Evolutionary conservation across 345 rosid species (phyloP).

Genomic region (Bruguiera sexangula): DNA sequence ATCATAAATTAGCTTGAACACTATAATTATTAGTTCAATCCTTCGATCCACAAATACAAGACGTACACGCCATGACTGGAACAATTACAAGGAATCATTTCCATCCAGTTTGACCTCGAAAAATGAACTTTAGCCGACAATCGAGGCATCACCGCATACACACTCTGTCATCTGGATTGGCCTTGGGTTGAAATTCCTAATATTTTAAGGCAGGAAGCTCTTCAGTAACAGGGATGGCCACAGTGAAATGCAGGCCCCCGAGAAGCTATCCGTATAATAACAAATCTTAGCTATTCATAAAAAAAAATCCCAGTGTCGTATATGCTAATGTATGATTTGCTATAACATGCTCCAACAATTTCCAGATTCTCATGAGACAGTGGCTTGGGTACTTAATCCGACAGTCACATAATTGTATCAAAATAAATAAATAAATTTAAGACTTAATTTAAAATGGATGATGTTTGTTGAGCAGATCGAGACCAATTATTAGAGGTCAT

Average conservation of each 20-base stretch:
- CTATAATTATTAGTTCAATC: not conserved
- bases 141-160: no score
- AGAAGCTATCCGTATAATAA: no score
- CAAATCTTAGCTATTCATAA: no score
- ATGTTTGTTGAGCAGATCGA: not conserved
- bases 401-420: slow-evolving; percentile 14
- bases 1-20: not conserved
- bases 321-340: not conserved
- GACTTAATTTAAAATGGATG: slow-evolving; percentile 22
- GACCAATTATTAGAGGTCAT: slow-evolving; percentile 7
- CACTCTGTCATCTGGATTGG: not conserved
- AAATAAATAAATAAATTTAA: slow-evolving; percentile 8
- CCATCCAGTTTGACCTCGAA: not conserved
- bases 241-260: no score
- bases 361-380: slow-evolving; percentile 27
- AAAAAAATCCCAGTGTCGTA: not conserved
- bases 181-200: not conserved
- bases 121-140: not conserved
- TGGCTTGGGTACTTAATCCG: slow-evolving; percentile 28
- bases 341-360: not conserved
- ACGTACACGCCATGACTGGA: not conserved
- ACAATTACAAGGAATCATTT: not conserved
- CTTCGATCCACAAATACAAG: not conserved
- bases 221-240: no score
- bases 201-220: not conserved